Conservation (phyloP, 495 filamentous ascomycete genomes). For the Copromyces sp. region DNA sequence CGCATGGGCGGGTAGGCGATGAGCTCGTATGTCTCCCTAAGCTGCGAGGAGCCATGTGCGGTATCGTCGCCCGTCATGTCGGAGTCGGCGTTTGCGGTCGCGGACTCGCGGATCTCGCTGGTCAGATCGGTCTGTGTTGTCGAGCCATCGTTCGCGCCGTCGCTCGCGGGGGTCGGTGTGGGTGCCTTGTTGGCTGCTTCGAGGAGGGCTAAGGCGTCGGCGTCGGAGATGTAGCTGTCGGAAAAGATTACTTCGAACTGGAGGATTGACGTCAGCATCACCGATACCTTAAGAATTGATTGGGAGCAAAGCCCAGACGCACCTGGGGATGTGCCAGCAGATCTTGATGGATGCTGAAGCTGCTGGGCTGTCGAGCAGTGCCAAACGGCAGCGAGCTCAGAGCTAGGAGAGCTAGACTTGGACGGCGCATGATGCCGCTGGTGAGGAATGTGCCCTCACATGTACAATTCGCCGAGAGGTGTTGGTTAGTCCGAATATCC, state of each 20-base stretch:
- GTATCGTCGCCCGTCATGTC: background rate
- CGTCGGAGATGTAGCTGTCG: slow-evolving; percentile 61
- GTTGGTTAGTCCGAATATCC: too few relatives aligned
- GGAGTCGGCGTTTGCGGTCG: slow-evolving; percentile 15
- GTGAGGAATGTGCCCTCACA: slow-evolving; percentile 21
- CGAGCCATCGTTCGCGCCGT: slow-evolving; percentile 20
- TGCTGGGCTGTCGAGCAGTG: slow-evolving; percentile 32
- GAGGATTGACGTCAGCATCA: background rate
- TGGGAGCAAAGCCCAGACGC: too few relatives aligned
- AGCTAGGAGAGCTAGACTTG: slow-evolving; percentile 31
- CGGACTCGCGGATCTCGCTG: slow-evolving; percentile 22
- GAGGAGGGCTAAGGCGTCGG: slow-evolving; percentile 53
- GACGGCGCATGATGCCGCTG: slow-evolving; percentile 41
- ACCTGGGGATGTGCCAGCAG: slow-evolving; percentile 88
- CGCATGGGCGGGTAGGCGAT: slow-evolving; percentile 59
- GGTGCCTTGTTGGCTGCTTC: slow-evolving; percentile 14
- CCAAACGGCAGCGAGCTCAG: slow-evolving; percentile 25
- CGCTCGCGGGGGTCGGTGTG: background rate
- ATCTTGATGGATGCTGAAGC: slow-evolving; percentile 71
- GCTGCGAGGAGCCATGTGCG: slow-evolving; percentile 11
- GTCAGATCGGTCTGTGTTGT: slow-evolving; percentile 26
- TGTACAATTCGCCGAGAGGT: slow-evolving; percentile 8
- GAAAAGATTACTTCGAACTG: slow-evolving; percentile 79
- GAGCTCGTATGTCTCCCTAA: slow-evolving; percentile 53
- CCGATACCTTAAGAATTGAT: too few relatives aligned